Evolutionary conservation across 1,139 yeast genomes (phyloP), one percentile per base, ranked within the genome.

Genomic region (Scheffersomyces insectosa): DNA sequence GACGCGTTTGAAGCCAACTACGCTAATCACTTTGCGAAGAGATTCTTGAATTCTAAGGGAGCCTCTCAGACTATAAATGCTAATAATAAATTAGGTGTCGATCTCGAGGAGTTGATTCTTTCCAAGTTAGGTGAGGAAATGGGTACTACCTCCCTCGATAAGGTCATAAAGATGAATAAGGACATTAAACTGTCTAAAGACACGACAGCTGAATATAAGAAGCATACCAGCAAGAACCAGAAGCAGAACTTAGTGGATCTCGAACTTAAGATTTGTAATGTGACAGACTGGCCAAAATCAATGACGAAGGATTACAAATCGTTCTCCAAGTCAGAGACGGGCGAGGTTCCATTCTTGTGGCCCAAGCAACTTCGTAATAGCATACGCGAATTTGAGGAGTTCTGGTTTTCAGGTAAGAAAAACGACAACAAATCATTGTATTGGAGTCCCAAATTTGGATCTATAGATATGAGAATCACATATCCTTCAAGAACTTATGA

Each of bases 401-500:
- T 60, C 52, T 74, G 79, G 79, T 56, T 57, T 36, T 52, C 85
- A 49, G 71, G 75, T 11, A 75, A 80, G 37, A 75, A 80, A 43
- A 89, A 88, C 59, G 82, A 76, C 46, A 95, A 95, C 39, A 79
- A 96, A 56, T 78, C 81, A 28, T 67, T 93, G 42, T 79, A 73
- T 37, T 93, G 97, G 97, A 85, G 90, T 38, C 89, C 91, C 20
- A 83, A 84, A 52, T 79, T 84, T 57, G 96, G 97, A 1, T 81
- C 89, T 2, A 82, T 87, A 50, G 97, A 90, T 54, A 75, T 95
- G 44, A 72, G 85, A 41, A 79, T 83, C 51, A 73, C 83, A 28
- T 85, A 82, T 51, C 83, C 85, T 6, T 77, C 81, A 35, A 77
- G 82, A 39, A 80, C 87, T 1, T 91, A 93, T 57, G 95, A 88